phyloP scores from a whole-genome alignment of 1,284 basidiomycete genomes.

The Malassezia nana region DNA sequence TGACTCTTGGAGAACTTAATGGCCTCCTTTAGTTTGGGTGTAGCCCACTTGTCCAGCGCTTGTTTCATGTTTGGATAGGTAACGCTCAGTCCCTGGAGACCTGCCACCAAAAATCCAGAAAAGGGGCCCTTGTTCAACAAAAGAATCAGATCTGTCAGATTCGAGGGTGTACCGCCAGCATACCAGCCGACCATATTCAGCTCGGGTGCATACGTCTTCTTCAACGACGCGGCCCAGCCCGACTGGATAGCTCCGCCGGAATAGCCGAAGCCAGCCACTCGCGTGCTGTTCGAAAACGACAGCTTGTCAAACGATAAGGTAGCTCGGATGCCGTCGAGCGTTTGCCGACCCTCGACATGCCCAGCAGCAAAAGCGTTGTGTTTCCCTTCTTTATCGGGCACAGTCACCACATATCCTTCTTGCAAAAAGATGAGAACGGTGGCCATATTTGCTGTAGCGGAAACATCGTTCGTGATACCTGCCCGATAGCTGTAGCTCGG shows the following conservation, averaged over 20 bases:
- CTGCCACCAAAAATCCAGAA: constrained; percentile 30
- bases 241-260: constrained; percentile 38
- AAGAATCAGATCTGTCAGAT: constrained; percentile 19
- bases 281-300: constrained; percentile 18
- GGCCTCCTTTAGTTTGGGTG: constrained; percentile 10
- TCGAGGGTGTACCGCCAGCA: too few relatives aligned
- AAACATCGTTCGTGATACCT: constrained; percentile 4
- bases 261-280: constrained; percentile 31
- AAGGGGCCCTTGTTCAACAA: constrained; percentile 9
- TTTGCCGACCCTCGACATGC: constrained; percentile 24
- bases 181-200: constrained; percentile 25
- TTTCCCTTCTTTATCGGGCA: constrained; percentile 36
- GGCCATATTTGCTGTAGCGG: background rate
- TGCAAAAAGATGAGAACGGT: background rate
- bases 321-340: constrained; percentile 32
- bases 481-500: constrained; percentile 22
- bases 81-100: constrained; percentile 21
- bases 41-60: constrained; percentile 7
- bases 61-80: constrained; percentile 8
- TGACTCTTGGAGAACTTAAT: constrained; percentile 7
- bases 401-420: constrained; percentile 24
- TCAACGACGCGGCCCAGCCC: constrained; percentile 30
- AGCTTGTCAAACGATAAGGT: constrained; percentile 23
- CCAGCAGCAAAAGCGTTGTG: constrained; percentile 34
- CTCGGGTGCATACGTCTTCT: constrained; percentile 28